These are phyloP conservation scores for Coniosporium apollinis DNA, from an alignment of 495 filamentous ascomycete genomes.

Conservation along the genomic window DNA sequence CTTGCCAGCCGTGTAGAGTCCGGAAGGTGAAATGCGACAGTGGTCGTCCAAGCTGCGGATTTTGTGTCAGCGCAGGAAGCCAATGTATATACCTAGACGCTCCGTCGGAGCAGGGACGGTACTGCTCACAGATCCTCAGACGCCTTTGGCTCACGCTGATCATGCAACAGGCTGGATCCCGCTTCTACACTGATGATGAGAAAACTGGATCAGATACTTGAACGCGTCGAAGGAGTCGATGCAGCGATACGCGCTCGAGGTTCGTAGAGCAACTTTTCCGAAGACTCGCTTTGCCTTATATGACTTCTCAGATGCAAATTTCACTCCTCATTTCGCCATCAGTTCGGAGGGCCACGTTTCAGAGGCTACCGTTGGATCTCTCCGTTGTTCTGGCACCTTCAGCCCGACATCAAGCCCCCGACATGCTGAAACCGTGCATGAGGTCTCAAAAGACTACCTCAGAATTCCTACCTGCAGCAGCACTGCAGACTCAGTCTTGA, in stretches of 20 bases:
- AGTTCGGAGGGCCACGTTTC: background rate
- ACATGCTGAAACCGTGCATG: background rate
- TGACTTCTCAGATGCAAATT: background rate
- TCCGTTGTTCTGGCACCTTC: background rate
- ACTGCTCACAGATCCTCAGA: background rate
- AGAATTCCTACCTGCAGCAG: slow-evolving; percentile 3
- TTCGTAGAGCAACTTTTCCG: background rate
- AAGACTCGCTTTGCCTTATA: background rate
- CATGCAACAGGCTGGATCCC: slow-evolving; percentile 3
- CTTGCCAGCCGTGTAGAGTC: slow-evolving; percentile 6
- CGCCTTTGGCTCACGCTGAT: background rate
- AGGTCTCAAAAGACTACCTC: slow-evolving; percentile 6
- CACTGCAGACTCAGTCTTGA: slow-evolving; percentile 4
- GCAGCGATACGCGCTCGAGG: background rate
- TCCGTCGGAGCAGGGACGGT: slow-evolving; percentile 2
- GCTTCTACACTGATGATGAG: slow-evolving; percentile 2
- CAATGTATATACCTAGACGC: slow-evolving; percentile 5
- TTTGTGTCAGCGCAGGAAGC: background rate
- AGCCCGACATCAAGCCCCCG: background rate
- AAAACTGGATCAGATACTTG: slow-evolving; percentile 3
- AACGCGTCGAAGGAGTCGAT: background rate
- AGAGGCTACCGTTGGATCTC: background rate
- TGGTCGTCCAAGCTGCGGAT: slow-evolving; percentile 5
- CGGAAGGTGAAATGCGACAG: slow-evolving; percentile 9
- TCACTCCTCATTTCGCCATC: background rate